phyloP scores from a whole-genome alignment of 495 filamentous ascomycete species.

The Xylaria bambusicola region DNA sequence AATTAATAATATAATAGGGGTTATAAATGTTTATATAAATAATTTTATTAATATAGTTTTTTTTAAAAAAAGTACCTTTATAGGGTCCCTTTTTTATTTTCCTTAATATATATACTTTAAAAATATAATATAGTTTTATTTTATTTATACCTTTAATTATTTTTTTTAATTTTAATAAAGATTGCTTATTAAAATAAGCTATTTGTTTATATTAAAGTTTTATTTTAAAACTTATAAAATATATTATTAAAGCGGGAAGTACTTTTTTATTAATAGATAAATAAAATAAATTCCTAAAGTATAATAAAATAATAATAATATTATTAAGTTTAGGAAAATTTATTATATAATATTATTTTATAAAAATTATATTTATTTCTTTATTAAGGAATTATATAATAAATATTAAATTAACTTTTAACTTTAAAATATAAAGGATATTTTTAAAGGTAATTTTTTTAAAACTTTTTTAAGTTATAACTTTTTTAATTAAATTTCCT shows the following conservation, averaged over 20 bases:
- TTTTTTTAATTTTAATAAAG: neutral
- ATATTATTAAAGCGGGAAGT: too few relatives aligned
- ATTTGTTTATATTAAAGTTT: neutral
- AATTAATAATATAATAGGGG: too few relatives aligned
- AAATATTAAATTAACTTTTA: neutral
- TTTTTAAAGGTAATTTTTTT: neutral
- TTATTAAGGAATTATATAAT: neutral
- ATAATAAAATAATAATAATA: too few relatives aligned
- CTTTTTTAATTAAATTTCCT: too few relatives aligned
- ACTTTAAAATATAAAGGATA: neutral
- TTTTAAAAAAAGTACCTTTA: neutral
- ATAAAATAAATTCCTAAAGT: too few relatives aligned
- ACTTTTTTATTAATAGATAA: too few relatives aligned
- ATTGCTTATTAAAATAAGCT: neutral
- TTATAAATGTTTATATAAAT: too few relatives aligned
- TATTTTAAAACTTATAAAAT: neutral
- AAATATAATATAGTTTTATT: neutral
- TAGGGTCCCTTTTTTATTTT: neutral
- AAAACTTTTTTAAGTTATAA: too few relatives aligned
- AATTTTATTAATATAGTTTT: neutral
- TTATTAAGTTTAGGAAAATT: neutral
- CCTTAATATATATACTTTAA: neutral
- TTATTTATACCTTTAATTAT: neutral
- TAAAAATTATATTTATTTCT: neutral
- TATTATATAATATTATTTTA: neutral